phyloP scores from a whole-genome alignment of 192 early-diverging fungal genomes.

The Lunasporangiospora selenospora region DNA sequence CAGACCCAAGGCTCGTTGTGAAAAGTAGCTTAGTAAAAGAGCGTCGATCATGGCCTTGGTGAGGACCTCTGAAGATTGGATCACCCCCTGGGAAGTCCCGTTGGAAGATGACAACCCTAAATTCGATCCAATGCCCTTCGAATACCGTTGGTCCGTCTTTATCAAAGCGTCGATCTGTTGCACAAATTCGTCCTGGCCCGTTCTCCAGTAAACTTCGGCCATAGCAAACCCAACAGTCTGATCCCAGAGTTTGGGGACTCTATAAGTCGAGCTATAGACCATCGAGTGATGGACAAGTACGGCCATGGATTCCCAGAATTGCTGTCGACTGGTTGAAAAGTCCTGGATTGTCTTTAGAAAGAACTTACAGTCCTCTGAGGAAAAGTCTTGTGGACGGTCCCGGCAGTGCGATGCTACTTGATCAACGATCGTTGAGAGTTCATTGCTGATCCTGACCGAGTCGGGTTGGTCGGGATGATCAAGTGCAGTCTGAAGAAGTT shows the following conservation, averaged over 20 bases:
- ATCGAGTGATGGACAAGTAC: conserved; percentile 14
- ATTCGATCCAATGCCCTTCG: too few relatives aligned
- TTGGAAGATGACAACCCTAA: too few relatives aligned
- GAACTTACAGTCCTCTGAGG: conserved; percentile 13
- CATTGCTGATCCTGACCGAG: not conserved
- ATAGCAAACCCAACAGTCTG: conserved; percentile 9
- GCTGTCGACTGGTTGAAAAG: conserved; percentile 20
- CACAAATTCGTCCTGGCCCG: conserved; percentile 8
- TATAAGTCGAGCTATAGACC: not conserved
- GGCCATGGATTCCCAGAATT: conserved; percentile 35
- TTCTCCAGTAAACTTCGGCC: conserved; percentile 13
- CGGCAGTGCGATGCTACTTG: not conserved
- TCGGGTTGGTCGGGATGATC: too few relatives aligned
- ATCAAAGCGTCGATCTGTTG: conserved; percentile 7
- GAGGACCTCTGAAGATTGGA: conserved; percentile 23
- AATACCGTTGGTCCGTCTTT: not conserved
- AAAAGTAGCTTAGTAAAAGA: not conserved
- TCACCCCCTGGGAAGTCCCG: too few relatives aligned
- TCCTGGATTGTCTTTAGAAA: conserved; percentile 30
- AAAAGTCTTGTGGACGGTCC: not conserved
- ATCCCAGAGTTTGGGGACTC: not conserved
- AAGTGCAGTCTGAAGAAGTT: too few relatives aligned
- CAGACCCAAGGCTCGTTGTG: conserved; percentile 8
- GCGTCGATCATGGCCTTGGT: conserved; percentile 12
- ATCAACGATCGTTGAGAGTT: not conserved